Conservation (phyloP, 768 basidiomycete species). For the Lenzites betulinus region DNA sequence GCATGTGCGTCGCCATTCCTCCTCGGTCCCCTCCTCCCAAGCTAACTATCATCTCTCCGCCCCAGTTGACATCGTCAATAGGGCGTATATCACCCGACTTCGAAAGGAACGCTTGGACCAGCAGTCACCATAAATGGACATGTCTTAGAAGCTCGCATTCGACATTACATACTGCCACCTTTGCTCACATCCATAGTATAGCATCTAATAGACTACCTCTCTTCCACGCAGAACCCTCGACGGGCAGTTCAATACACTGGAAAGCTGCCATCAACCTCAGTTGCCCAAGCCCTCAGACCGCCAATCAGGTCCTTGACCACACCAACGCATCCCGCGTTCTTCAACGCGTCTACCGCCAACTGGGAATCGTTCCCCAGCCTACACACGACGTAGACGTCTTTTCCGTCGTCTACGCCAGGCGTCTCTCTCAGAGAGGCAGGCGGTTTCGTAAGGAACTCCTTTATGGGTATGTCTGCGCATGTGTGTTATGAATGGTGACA, state of each 20-base stretch:
- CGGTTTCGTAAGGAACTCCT: slow-evolving; percentile 64
- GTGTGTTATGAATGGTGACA: background rate
- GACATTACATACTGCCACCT: background rate
- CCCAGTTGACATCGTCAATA: slow-evolving; percentile 79
- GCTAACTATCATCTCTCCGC: background rate
- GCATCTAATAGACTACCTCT: slow-evolving; percentile 2
- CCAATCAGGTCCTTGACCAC: slow-evolving; percentile 74
- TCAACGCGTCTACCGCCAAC: slow-evolving; percentile 72
- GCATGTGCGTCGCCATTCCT: slow-evolving; percentile 62
- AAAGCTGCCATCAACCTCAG: slow-evolving; percentile 70
- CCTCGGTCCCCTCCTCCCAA: background rate
- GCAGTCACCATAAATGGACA: background rate
- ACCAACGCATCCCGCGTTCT: slow-evolving; percentile 34
- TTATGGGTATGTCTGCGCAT: slow-evolving; percentile 72
- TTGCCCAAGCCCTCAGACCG: slow-evolving; percentile 80
- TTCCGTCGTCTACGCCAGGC: slow-evolving; percentile 25
- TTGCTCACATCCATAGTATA: slow-evolving; percentile 1
- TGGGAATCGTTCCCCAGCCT: slow-evolving; percentile 93
- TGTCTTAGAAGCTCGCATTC: background rate
- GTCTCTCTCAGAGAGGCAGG: slow-evolving; percentile 27
- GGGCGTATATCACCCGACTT: slow-evolving; percentile 62
- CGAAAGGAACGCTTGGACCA: slow-evolving; percentile 46
- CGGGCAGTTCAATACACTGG: slow-evolving; percentile 67
- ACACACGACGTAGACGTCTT: slow-evolving; percentile 65
- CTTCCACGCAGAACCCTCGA: background rate